These are phyloP conservation scores for Ustilago lituana DNA, from an alignment of 1,284 basidiomycete species.

Conservation along the genomic window DNA sequence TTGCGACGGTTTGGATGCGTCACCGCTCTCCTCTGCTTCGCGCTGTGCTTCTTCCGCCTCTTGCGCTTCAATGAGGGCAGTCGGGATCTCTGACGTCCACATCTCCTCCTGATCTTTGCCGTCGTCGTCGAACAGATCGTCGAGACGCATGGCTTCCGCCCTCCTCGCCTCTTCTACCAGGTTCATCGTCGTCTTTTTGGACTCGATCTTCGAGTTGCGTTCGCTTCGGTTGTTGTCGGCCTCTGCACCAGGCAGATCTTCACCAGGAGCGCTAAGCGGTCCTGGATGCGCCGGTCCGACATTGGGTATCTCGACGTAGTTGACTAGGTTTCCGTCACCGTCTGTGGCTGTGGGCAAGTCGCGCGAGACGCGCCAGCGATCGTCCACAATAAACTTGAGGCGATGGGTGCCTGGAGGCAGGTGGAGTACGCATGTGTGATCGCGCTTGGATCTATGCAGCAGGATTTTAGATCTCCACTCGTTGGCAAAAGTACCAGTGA, in stretches of 20 bases:
- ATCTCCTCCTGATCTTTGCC: conserved; percentile 50
- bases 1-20: conserved; percentile 18
- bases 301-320: conserved; percentile 73
- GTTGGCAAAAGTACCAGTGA: conserved; percentile 73
- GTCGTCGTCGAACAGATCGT: conserved; percentile 61
- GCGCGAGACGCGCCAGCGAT: conserved; percentile 78
- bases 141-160: conserved; percentile 52
- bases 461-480: conserved; percentile 71
- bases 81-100: conserved; percentile 68
- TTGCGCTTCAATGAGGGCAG: conserved; percentile 63
- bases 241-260: conserved; percentile 43
- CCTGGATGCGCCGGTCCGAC: conserved; percentile 58
- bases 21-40: conserved; percentile 34
- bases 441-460: conserved; percentile 52
- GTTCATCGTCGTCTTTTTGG: conserved; percentile 51
- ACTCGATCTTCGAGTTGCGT: conserved; percentile 47
- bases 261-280: conserved; percentile 59
- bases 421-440: conserved; percentile 61
- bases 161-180: conserved; percentile 50
- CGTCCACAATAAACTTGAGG: conserved; percentile 94
- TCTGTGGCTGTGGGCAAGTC: conserved; percentile 91
- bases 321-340: conserved; percentile 92
- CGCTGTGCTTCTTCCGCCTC: conserved; percentile 62
- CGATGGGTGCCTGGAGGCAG: conserved; percentile 89
- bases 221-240: conserved; percentile 37